Evolutionary conservation across 495 filamentous ascomycete genomes (phyloP).

Genomic region (Collariella sp.): DNA sequence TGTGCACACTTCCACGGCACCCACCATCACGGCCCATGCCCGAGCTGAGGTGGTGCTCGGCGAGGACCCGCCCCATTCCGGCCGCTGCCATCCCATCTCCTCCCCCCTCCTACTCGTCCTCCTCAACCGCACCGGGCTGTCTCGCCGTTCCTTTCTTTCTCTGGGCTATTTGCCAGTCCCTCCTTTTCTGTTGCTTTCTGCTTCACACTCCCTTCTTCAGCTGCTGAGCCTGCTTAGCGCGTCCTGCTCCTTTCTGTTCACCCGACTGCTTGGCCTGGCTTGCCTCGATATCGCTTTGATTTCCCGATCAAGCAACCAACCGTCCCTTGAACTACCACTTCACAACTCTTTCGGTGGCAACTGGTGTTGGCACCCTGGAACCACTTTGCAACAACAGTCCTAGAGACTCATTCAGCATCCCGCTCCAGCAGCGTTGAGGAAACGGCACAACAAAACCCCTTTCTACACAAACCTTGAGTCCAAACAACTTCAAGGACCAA

Average conservation of each 20-base stretch:
- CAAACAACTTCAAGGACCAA: not conserved
- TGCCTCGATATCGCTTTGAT: not conserved
- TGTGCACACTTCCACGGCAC: too few species aligned
- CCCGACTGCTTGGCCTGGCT: constrained; percentile 1
- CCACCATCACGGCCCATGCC: constrained; percentile 2
- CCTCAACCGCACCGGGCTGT: constrained; percentile 1
- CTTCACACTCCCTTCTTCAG: constrained; percentile 3
- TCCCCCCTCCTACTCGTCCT: not conserved
- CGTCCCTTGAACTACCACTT: not conserved
- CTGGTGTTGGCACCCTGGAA: constrained; percentile 7
- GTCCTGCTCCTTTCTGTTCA: constrained; percentile 4
- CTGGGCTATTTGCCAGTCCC: constrained; percentile 8
- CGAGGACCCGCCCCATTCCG: not conserved
- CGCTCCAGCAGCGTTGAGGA: not conserved
- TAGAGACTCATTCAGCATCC: constrained; percentile 12
- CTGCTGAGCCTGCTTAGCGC: constrained; percentile 14
- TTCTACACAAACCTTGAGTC: not conserved
- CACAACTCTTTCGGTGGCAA: constrained; percentile 9
- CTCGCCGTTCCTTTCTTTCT: constrained; percentile 2
- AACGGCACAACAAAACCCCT: not conserved
- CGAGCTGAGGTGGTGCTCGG: not conserved
- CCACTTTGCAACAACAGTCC: constrained; percentile 12
- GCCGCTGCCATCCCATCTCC: not conserved
- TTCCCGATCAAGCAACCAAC: not conserved
- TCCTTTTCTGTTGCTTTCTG: constrained; percentile 3